A percentile compares a stretch with the other conserved stretches of the same genome.
Conservation (phyloP, 2,329 filamentous ascomycete species). For the Ilyonectria sp. region DNA sequence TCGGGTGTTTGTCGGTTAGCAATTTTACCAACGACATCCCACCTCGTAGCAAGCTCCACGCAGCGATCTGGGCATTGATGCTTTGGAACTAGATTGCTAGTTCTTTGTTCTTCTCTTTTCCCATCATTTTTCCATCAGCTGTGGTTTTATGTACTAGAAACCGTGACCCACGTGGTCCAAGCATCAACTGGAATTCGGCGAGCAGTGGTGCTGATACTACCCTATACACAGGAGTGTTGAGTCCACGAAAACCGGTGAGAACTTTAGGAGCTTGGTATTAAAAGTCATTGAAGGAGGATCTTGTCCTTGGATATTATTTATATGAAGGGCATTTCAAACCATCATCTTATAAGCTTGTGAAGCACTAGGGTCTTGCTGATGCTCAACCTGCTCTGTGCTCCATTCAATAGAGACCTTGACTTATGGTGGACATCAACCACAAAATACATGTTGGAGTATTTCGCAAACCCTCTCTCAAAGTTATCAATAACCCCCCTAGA, state of each 20-base stretch:
- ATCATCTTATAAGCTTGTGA: no score
- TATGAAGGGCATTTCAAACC: background rate
- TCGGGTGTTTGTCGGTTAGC: conserved; percentile 45
- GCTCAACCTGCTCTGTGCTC: no score
- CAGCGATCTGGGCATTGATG: conserved; percentile 8
- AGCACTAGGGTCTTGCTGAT: no score
- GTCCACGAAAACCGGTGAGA: background rate
- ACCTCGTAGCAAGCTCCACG: conserved; percentile 11
- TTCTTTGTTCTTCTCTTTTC: background rate
- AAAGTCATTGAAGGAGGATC: background rate
- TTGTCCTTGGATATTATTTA: background rate
- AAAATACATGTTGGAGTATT: no score
- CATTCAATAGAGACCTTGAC: no score
- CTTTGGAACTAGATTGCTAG: background rate
- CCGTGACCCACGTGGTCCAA: background rate
- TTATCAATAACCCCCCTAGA: no score
- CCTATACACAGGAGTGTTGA: background rate
- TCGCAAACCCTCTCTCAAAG: no score
- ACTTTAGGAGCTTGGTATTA: background rate
- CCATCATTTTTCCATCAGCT: background rate
- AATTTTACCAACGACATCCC: conserved; percentile 38
- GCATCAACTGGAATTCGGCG: background rate
- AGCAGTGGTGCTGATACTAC: background rate
- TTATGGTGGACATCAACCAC: no score
- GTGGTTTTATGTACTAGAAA: background rate